Evolutionary conservation across 2,329 filamentous ascomycete species (phyloP), one percentile per base, ranked within the genome.

Genomic region (Fonsecaea erecta): DNA sequence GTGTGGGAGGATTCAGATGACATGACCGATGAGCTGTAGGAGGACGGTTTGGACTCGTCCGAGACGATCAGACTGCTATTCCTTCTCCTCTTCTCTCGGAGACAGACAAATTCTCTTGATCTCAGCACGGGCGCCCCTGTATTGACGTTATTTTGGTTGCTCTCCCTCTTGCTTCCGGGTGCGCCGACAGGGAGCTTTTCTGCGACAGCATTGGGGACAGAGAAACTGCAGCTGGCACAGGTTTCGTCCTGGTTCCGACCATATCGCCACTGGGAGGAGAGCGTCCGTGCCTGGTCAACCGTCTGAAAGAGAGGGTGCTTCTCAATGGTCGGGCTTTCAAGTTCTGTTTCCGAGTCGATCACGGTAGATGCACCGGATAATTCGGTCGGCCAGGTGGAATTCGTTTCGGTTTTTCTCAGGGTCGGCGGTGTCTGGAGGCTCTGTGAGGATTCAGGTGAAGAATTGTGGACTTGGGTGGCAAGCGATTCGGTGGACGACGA

Each of bases 171-270:
- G 58, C 82, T 83, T 2, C 83, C 83, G 9, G 84, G 83, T 2
- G 83, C 82, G 21, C 83, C 83, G 8, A 78, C 77, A 14, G 85
- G 83, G 2, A 86, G 77, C 68, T 82, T 79, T 69, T 81, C 81
- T 75, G 81, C 83, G 70, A 84, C 79, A 71, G 81, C 79, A 70
- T 84, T 82, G 8, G 85, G 84, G 1, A 86, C 76, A 6, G 81
- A 80, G 72, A 86, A 80, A 68, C 80, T 82, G 74, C 85, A 87
- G 74, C 84, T 86, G 60, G 84, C 84, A 74, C 85, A 87, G 12
- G 81, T 82, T 52, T 85, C 83, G 48, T 79, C 77, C 62, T 85
- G 83, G 1, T 78, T 72, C 28, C 77, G 75, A 48, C 76, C 75
- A 46, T 77, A 73, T n/a, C 76, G 77, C 68, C 64, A 72, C 43